phyloP scores from a whole-genome alignment of 306 rosid genomes.

The Canavalia ensiformis region DNA sequence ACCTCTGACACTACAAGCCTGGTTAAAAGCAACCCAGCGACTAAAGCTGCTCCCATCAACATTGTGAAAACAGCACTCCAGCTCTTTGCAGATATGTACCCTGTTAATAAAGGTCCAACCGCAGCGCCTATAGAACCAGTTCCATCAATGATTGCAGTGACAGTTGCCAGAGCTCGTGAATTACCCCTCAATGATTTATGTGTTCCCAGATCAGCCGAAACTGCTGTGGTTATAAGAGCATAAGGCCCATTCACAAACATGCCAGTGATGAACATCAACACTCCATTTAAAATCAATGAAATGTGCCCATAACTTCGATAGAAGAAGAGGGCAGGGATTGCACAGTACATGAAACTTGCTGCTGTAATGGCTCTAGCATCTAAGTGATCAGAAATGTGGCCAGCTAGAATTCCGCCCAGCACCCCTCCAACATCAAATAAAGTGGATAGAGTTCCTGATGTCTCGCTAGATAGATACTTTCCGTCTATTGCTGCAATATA shows the following conservation, averaged over 20 bases:
- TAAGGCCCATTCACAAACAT: slow-evolving; percentile 97
- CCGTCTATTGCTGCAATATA: slow-evolving; percentile 90
- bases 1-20: slow-evolving; percentile 88
- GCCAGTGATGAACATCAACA: slow-evolving; percentile 87
- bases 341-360: slow-evolving; percentile 99
- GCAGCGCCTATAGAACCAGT: slow-evolving; percentile 99
- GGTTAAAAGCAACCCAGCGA: slow-evolving; percentile 91
- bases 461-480: slow-evolving; percentile 72
- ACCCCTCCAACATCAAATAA: slow-evolving; percentile 97
- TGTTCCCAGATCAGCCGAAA: slow-evolving; percentile 97
- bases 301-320: slow-evolving; percentile 79
- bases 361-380: slow-evolving; percentile 97
- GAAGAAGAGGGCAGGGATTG: slow-evolving; percentile 92
- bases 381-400: slow-evolving; percentile 89
- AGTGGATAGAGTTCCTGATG: slow-evolving; percentile 86
- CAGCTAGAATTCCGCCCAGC: slow-evolving; percentile 94
- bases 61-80: slow-evolving; percentile 93
- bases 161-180: slow-evolving; percentile 94
- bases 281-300: slow-evolving; percentile 67
- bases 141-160: slow-evolving; percentile 95
- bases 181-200: slow-evolving; percentile 86
- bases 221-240: slow-evolving; percentile 97
- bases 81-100: slow-evolving; percentile 83
- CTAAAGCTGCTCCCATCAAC: slow-evolving; percentile 89
- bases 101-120: slow-evolving; percentile 87